Evolutionary conservation across 2,329 filamentous ascomycete species (phyloP), one percentile per base, ranked within the genome.

Genomic region (Curvularia hawaiiensis): DNA sequence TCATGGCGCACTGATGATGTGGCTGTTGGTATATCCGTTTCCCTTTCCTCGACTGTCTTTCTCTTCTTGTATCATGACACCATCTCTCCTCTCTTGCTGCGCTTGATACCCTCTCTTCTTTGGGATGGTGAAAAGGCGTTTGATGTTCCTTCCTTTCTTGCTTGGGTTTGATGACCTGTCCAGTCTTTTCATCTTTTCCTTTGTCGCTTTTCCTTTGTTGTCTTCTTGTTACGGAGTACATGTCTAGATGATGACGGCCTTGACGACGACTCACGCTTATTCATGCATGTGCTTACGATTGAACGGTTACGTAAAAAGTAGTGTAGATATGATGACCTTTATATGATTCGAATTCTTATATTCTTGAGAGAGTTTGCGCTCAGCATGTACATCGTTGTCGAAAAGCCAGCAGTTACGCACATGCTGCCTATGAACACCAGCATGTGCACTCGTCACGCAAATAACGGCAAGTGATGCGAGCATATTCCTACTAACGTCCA

Each of bases 401-500:
- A 18, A 35, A 18, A n/a, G 16, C 7, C 7, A 38, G 7, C n/a
- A 35, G 14, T 8, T 18, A 8, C 35, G n/a, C 16, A n/a, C 16
- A 40, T 18, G 24, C 33, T 28, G 7, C 28, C 26, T 33, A 2
- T 16, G 22, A 20, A 22, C 35, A 26, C 20, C 12, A 24, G 10
- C 10, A 18, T 39, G 16, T 11, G 3, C 16, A 18, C 33, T 30
- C 2, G 16, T 16, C 22, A 18, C 5, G 35, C 47, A 39, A 40
- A 50, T 14, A 33, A 35, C 30, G 54, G 54, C 50, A 57, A 50
- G 50, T 44, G 54, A 57, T 57, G 54, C 50, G 54, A 57, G 24
- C 26, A 26, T 11, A 18, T 44, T 33, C 45, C n/a, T 26, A 47
- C 20, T 18, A 33, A 11, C 12, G 4, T 18, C 16, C 41, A 26